A percentile compares a stretch with the other conserved stretches of the same genome.
phyloP scores from a whole-genome alignment of 208 protist species.

The Leishmania guyanensis region DNA sequence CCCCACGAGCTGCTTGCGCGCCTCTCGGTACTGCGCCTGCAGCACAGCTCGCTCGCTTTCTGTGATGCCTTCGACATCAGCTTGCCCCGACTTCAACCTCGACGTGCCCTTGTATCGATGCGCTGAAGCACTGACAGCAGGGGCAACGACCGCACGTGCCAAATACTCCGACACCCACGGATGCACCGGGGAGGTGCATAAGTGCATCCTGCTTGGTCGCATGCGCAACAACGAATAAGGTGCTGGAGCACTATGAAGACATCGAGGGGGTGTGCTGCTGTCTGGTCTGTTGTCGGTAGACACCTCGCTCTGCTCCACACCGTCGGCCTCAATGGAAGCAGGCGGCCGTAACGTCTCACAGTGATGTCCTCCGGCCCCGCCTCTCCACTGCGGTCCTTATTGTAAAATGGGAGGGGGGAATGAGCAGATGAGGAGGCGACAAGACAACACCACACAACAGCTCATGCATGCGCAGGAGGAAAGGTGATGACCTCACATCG shows the following conservation, averaged over 20 bases:
- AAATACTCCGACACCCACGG: conserved; percentile 6
- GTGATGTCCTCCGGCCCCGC: neutral
- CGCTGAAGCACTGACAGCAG: neutral
- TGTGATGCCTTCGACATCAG: neutral
- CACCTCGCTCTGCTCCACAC: neutral
- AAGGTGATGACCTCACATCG: neutral
- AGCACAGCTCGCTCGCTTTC: neutral
- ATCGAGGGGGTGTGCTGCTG: neutral
- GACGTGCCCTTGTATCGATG: neutral
- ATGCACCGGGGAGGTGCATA: neutral
- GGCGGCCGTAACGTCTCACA: neutral
- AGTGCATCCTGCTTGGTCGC: neutral
- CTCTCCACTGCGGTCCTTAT: neutral
- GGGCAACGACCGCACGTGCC: neutral
- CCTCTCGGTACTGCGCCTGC: conserved; percentile 2
- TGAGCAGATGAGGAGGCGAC: neutral
- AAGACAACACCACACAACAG: neutral
- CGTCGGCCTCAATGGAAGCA: neutral
- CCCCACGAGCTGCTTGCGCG: neutral
- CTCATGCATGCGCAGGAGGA: neutral
- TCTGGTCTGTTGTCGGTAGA: neutral
- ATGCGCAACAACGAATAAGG: neutral
- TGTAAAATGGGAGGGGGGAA: neutral
- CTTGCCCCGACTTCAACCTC: neutral
- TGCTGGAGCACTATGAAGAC: neutral